phyloP scores from a whole-genome alignment of 2,329 filamentous ascomycete genomes.

The Colletotrichum agaves region DNA sequence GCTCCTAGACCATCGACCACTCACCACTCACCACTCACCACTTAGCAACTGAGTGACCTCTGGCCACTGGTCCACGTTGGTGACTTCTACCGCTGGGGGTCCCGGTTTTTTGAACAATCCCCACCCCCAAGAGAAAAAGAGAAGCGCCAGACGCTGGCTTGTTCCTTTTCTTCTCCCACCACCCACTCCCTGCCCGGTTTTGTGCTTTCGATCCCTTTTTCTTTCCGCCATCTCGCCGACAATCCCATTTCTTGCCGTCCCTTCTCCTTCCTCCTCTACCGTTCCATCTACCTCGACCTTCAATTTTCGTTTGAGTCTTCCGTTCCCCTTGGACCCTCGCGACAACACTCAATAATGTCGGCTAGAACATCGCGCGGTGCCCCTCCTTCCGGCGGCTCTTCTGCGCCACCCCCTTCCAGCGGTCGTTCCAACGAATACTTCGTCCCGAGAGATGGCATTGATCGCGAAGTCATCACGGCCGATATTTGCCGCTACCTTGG shows the following conservation, averaged over 20 bases:
- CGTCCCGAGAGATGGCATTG: conserved; percentile 82
- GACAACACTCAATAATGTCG: conserved; percentile 49
- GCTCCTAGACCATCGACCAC: conserved; percentile 21
- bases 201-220: conserved; percentile 43
- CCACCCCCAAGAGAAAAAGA: conserved; percentile 34
- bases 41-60: conserved; percentile 22
- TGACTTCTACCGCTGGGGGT: conserved; percentile 33
- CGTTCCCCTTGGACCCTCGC: conserved; percentile 30
- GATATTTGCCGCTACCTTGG: conserved; percentile 87
- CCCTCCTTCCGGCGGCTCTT: conserved; percentile 42
- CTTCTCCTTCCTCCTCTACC: conserved; percentile 41
- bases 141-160: conserved; percentile 36
- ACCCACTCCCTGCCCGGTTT: conserved; percentile 44
- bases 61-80: conserved; percentile 20
- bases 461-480: conserved; percentile 84
- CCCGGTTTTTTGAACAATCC: conserved; percentile 33
- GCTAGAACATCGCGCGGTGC: conserved; percentile 53
- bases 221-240: conserved; percentile 44
- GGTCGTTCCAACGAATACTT: conserved; percentile 81
- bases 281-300: conserved; percentile 30
- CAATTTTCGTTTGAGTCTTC: conserved; percentile 31
- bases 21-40: neutral
- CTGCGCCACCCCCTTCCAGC: conserved; percentile 51
- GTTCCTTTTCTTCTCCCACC: conserved; percentile 44
- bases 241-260: conserved; percentile 42